Evolutionary conservation across 2,329 filamentous ascomycete genomes (phyloP), one percentile per base, ranked within the genome.

Genomic region (Xylaria sp.): DNA sequence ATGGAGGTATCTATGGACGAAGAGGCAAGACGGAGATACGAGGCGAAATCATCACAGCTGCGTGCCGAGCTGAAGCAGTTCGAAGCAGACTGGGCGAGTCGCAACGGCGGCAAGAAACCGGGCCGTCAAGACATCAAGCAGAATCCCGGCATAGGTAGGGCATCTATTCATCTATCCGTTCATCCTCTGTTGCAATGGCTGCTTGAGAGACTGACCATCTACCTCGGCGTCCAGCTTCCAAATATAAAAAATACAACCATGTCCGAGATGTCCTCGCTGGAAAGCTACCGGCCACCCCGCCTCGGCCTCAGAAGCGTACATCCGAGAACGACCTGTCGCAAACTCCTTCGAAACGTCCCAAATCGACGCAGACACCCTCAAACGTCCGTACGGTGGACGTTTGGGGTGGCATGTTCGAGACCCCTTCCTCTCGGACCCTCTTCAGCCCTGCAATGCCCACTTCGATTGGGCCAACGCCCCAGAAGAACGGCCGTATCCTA

Each of bases 231-330:
- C 10, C 71, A 92, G 90, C 89, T 42, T 83, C 83, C 53, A 94
- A 93, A 75, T 95, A 95, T 79, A 93, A 91, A 76, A 85, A 91
- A 69, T 94, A 94, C 79, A 89, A 90, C 76, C 89, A 85, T 71
- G 76, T 90, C 58, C 86, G 90, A 69, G 85, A 88, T 72, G 82
- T 87, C 51, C 79, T 89, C 65, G 77, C 84, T 1, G 86, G 87
- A 64, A 89, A 88, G 74, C 69, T 81, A 57, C 77, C 78, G 9
- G 77, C 81, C 2, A 72, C 71, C 20, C 75, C 80, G 20, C 79
- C 83, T 71, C 72, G 79, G 17, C 56, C 74, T 17, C 76, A 72
- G 63, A 86, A 86, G 73, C 83, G 82, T 61, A 81, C 79, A 39
- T 69, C 81, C 11, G 78, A 81, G 13, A 71, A 76, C 0, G 66